Evolutionary conservation across 805 yeast species (phyloP).

Genomic region (Teunomyces aglyptinius): DNA sequence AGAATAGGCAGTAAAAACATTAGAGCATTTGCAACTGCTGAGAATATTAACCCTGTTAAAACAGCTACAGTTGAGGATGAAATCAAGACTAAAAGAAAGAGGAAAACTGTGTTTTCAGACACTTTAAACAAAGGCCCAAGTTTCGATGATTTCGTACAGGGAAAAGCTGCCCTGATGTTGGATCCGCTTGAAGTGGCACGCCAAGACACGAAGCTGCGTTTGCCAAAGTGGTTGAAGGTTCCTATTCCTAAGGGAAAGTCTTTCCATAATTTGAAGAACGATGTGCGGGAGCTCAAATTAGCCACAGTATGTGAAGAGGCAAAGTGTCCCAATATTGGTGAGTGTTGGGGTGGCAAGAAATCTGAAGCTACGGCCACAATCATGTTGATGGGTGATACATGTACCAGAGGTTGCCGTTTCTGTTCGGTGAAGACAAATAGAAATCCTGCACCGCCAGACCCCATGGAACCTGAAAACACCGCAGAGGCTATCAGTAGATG

Average conservation of each 20-base stretch:
- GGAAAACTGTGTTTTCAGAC: constrained; percentile 57
- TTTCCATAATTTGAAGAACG: constrained; percentile 76
- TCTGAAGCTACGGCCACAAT: constrained; percentile 96
- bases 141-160: constrained; percentile 85
- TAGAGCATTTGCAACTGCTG: constrained; percentile 10
- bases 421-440: constrained; percentile 95
- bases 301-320: constrained; percentile 99
- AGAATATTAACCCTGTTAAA: neutral
- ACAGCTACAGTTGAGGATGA: neutral
- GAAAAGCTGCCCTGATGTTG: constrained; percentile 66
- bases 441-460: constrained; percentile 84
- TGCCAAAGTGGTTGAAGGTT: constrained; percentile 93
- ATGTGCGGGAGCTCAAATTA: constrained; percentile 80
- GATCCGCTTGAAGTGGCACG: constrained; percentile 82
- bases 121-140: constrained; percentile 81
- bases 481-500: constrained; percentile 96
- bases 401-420: constrained; percentile 98
- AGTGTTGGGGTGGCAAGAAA: constrained; percentile 98
- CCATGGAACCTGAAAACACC: constrained; percentile 95
- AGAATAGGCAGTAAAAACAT: neutral
- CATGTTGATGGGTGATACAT: constrained; percentile 97
- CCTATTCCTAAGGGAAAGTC: constrained; percentile 95
- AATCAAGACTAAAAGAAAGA: constrained; percentile 32
- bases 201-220: constrained; percentile 62
- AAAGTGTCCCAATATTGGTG: constrained; percentile 98